phyloP scores from a whole-genome alignment of 345 rosid genomes.

The Arabidopsis thaliana region DNA sequence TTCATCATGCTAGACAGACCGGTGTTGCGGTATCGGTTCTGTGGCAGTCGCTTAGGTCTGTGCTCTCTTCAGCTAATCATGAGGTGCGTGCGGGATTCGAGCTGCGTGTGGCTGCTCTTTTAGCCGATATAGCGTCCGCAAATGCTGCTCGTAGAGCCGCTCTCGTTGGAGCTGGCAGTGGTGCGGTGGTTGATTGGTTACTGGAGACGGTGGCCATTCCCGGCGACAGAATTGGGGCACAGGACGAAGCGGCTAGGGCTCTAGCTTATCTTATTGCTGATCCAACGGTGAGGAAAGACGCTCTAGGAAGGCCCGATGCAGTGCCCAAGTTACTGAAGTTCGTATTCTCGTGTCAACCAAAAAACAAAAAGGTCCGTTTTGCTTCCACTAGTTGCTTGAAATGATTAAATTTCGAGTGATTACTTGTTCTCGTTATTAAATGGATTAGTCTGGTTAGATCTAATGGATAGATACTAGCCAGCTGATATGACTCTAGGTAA shows the following conservation, averaged over 20 bases:
- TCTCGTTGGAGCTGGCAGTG: constrained; percentile 82
- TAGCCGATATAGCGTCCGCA: constrained; percentile 90
- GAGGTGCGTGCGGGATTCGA: constrained; percentile 93
- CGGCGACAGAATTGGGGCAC: constrained; percentile 66
- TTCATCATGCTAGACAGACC: constrained; percentile 70
- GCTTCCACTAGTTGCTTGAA: background rate
- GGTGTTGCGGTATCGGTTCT: constrained; percentile 81
- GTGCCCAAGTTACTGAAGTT: constrained; percentile 82
- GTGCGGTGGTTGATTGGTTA: constrained; percentile 94
- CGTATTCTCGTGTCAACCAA: constrained; percentile 88
- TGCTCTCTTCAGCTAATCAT: constrained; percentile 89
- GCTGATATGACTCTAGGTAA: constrained; percentile 14
- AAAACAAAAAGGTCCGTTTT: constrained; percentile 65
- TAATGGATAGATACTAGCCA: constrained; percentile 16
- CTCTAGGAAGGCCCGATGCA: constrained; percentile 83
- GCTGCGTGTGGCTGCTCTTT: constrained; percentile 81
- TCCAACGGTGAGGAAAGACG: constrained; percentile 68
- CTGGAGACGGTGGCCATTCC: constrained; percentile 77
- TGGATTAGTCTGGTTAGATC: constrained; percentile 13
- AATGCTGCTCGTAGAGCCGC: constrained; percentile 81
- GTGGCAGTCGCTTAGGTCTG: constrained; percentile 92
- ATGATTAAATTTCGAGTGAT: background rate
- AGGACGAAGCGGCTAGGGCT: constrained; percentile 96
- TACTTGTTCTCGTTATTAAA: background rate
- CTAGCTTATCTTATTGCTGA: constrained; percentile 89